These are phyloP conservation scores for Fallopia convolvulus DNA, from an alignment of 148 eudicot genomes.

Conservation along the genomic window DNA sequence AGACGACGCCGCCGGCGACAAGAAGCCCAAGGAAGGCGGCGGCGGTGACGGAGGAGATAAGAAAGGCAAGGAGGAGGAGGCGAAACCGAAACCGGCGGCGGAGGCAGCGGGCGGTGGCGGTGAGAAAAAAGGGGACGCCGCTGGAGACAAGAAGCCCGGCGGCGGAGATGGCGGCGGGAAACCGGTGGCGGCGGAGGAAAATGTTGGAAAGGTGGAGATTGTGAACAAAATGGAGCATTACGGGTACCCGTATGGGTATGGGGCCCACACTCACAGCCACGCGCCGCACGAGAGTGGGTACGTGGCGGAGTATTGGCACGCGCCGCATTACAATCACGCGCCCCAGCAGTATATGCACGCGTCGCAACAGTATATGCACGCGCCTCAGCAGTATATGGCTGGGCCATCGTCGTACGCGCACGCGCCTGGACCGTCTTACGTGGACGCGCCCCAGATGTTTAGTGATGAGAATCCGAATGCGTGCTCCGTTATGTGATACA, in stretches of 20 bases:
- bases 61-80: constrained; percentile 12
- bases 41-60: not conserved
- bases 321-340: not conserved
- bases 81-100: not conserved
- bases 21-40: constrained; percentile 13
- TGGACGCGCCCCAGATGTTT: constrained; percentile 5
- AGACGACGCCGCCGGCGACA: constrained; percentile 27
- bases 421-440: not conserved
- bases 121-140: not conserved
- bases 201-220: constrained; percentile 1
- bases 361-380: not conserved
- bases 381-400: not conserved
- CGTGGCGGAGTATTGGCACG: constrained; percentile 6
- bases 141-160: not conserved
- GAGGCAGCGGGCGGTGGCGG: not conserved
- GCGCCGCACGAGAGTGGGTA: not conserved
- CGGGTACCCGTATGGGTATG: constrained; percentile 7
- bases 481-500: constrained; percentile 3
- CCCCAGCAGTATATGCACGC: not conserved
- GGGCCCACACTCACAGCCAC: not conserved
- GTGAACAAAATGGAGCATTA: constrained; percentile 15
- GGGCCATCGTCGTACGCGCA: not conserved
- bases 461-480: constrained; percentile 18
- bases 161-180: not conserved
- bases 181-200: not conserved